Conservation (phyloP, 2,329 filamentous ascomycete genomes). For the Pleomassaria siparia region DNA sequence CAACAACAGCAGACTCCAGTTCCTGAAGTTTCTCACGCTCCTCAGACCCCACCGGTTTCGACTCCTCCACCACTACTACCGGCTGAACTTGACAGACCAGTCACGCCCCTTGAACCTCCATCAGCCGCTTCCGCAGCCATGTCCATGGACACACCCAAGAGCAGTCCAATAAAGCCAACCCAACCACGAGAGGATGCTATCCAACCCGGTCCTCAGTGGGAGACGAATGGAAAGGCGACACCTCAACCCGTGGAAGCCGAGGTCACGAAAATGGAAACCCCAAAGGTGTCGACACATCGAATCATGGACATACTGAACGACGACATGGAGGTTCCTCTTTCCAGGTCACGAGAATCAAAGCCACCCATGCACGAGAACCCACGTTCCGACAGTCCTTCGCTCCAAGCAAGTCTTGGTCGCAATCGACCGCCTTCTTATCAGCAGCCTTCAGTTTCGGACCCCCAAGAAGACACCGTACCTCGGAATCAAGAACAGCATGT, state of each 20-base stretch:
- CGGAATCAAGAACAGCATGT: constrained; percentile 15
- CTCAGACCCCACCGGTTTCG: constrained; percentile 7
- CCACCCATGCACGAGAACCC: constrained; percentile 16
- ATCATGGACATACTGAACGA: constrained; percentile 43
- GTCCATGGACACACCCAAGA: constrained; percentile 20
- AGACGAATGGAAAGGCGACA: constrained; percentile 13
- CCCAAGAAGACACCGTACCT: constrained; percentile 20
- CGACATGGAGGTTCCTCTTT: constrained; percentile 32
- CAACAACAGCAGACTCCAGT: constrained; percentile 8
- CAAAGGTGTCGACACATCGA: constrained; percentile 32
- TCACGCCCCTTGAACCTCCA: constrained; percentile 18
- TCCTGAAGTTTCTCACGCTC: background rate
- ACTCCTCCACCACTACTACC: constrained; percentile 17
- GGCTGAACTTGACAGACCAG: constrained; percentile 14
- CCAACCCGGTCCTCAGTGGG: constrained; percentile 10
- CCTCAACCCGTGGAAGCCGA: constrained; percentile 1
- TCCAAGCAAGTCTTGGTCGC: constrained; percentile 14
- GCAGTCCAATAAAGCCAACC: constrained; percentile 15
- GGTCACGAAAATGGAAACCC: constrained; percentile 17
- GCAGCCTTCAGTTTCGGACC: too few relatives aligned
- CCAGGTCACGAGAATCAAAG: constrained; percentile 22
- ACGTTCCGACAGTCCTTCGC: constrained; percentile 16
- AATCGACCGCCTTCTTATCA: constrained; percentile 22
- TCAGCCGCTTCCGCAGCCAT: constrained; percentile 13
- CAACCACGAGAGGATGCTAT: constrained; percentile 8